These are phyloP conservation scores for Erodium maritimum DNA, from an alignment of 345 rosid species.

Conservation along the genomic window DNA sequence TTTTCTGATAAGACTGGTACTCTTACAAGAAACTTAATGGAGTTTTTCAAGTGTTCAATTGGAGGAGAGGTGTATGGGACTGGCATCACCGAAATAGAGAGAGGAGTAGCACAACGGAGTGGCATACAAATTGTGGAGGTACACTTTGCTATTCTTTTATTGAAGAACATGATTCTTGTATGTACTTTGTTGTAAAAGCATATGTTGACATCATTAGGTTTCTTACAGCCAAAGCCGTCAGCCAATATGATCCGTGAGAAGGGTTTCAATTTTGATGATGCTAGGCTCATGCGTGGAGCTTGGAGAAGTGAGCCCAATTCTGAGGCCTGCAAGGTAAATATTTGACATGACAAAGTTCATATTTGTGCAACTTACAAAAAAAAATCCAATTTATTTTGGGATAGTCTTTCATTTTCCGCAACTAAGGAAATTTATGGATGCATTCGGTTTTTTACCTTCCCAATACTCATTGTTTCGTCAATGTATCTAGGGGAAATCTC, in stretches of 20 bases:
- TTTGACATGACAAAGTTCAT: not conserved
- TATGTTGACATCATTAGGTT: conserved; percentile 3
- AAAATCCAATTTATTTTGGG: not conserved
- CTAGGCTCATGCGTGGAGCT: conserved; percentile 86
- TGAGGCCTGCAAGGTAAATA: conserved; percentile 80
- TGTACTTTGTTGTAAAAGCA: not conserved
- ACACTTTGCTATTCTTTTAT: conserved; percentile 14
- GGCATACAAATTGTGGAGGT: conserved; percentile 59
- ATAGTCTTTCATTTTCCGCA: not conserved
- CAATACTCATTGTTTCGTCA: not conserved
- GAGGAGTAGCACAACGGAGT: conserved; percentile 55
- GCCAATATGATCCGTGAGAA: conserved; percentile 45
- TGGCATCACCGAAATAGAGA: conserved; percentile 91
- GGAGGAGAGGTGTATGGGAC: conserved; percentile 91
- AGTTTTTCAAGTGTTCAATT: conserved; percentile 97
- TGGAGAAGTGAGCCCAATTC: conserved; percentile 96
- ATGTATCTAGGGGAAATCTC: not conserved
- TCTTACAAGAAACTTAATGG: conserved; percentile 95
- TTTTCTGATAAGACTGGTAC: conserved; percentile 99
- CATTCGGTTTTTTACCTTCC: not conserved
- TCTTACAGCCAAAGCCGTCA: conserved; percentile 38
- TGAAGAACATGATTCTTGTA: not conserved
- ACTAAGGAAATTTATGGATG: not conserved
- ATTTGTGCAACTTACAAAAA: not conserved
- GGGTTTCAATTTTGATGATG: conserved; percentile 96